Conservation (phyloP, 208 protist genomes). For the Acanthamoeba lugdunensis region DNA sequence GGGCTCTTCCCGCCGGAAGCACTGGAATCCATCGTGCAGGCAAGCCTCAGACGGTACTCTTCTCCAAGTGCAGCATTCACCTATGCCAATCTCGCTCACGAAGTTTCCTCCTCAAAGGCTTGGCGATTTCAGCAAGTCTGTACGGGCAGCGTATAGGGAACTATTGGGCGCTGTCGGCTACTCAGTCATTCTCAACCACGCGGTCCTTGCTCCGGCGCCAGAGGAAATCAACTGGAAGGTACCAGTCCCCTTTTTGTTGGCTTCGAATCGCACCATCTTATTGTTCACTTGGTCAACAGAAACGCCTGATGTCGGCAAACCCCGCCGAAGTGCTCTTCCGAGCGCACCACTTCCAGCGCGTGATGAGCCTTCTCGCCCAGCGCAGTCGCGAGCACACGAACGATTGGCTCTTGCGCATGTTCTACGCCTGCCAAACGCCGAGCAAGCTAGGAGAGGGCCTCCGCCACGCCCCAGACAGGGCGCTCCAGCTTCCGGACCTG, state of each 20-base stretch:
- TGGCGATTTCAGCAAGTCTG: conserved; percentile 61
- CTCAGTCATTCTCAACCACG: conserved; percentile 68
- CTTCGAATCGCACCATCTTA: background rate
- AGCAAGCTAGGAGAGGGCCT: conserved; percentile 28
- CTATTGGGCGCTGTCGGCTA: conserved; percentile 48
- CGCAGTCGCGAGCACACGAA: background rate
- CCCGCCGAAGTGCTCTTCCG: conserved; percentile 6
- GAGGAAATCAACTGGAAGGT: conserved; percentile 63
- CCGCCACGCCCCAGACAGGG: background rate
- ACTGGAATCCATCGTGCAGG: conserved; percentile 22
- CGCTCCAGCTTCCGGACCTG: background rate
- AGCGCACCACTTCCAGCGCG: conserved; percentile 55
- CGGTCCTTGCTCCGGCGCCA: background rate
- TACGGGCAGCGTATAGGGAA: conserved; percentile 59
- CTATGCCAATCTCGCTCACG: background rate
- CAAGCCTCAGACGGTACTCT: background rate
- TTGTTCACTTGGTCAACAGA: conserved; percentile 36
- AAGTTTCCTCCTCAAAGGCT: conserved; percentile 41
- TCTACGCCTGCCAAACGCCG: conserved; percentile 65
- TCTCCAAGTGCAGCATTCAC: background rate
- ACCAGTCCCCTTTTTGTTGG: background rate
- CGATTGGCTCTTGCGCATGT: conserved; percentile 66
- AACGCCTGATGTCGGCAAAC: background rate
- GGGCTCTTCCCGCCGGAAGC: background rate
- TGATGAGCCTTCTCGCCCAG: conserved; percentile 62